A percentile compares a stretch with the other conserved stretches of the same genome.
Evolutionary conservation across 352 stramenopile genomes (phyloP).

Genomic region (Pythium aphanidermatum): DNA sequence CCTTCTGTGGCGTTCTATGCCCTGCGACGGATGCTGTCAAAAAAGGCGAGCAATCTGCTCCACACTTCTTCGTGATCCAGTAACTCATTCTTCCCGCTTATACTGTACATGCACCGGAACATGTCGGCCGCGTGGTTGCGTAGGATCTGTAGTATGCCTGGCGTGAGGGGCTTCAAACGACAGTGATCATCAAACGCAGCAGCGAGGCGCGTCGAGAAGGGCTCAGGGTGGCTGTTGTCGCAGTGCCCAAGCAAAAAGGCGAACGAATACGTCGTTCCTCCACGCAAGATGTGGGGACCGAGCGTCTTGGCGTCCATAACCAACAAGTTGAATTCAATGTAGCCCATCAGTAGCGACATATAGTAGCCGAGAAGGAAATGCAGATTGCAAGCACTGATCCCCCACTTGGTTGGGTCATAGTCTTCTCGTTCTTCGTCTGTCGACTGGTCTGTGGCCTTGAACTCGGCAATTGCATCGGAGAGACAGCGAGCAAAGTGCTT

Average conservation of each 20-base stretch:
- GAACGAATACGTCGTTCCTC: no score
- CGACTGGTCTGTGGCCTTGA: conserved; percentile 1
- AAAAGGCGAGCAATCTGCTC: no score
- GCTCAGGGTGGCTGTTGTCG: background rate
- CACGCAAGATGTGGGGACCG: conserved; percentile 8
- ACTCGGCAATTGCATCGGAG: background rate
- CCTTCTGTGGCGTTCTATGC: no score
- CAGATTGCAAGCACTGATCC: no score
- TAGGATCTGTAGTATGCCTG: conserved; percentile 15
- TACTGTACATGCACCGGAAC: conserved; percentile 24
- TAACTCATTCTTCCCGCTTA: conserved; percentile 16
- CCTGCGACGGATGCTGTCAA: no score
- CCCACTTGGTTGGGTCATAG: conserved; percentile 2
- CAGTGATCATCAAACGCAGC: background rate
- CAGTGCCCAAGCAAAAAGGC: no score
- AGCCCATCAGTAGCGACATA: background rate
- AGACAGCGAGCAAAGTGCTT: conserved; percentile 4
- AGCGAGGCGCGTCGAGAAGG: background rate
- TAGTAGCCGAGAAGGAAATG: background rate
- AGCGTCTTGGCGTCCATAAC: conserved; percentile 24
- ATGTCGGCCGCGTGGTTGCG: conserved; percentile 22
- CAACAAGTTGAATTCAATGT: conserved; percentile 24
- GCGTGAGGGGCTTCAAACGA: conserved; percentile 15
- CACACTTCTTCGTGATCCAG: background rate
- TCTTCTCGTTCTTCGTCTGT: background rate